These are phyloP conservation scores for Penicillium cinerascens DNA, from an alignment of 495 filamentous ascomycete species.

Conservation along the genomic window DNA sequence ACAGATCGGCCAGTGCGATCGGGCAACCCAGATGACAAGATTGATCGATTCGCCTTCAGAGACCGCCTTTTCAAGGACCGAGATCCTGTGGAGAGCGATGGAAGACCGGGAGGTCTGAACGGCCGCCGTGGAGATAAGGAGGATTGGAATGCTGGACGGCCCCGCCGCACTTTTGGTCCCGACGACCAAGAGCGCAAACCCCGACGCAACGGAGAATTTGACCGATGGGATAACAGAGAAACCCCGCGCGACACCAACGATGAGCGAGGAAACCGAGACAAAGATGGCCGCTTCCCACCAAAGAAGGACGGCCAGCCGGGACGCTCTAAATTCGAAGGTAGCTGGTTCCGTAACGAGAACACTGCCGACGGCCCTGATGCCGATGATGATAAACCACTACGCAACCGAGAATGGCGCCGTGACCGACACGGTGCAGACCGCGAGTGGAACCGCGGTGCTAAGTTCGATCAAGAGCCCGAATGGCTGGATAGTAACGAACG, in stretches of 20 bases:
- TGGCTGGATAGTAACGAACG: constrained; percentile 79
- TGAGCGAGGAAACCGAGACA: constrained; percentile 39
- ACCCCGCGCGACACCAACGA: constrained; percentile 47
- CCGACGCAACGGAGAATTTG: constrained; percentile 62
- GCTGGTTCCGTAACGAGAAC: constrained; percentile 48
- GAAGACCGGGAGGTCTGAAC: constrained; percentile 34
- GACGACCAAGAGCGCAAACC: constrained; percentile 54
- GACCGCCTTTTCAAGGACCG: constrained; percentile 49
- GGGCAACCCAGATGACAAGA: constrained; percentile 51
- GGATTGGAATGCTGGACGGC: constrained; percentile 56
- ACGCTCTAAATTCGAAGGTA: constrained; percentile 51
- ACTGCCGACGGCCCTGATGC: constrained; percentile 48
- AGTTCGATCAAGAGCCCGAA: constrained; percentile 75
- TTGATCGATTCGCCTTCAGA: constrained; percentile 61
- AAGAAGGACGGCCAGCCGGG: constrained; percentile 46
- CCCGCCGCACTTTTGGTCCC: constrained; percentile 48
- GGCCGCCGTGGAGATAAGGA: constrained; percentile 51
- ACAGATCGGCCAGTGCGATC: constrained; percentile 46
- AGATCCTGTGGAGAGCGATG: constrained; percentile 42
- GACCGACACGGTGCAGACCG: constrained; percentile 58
- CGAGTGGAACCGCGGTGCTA: constrained; percentile 53
- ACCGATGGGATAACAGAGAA: constrained; percentile 47
- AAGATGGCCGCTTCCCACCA: constrained; percentile 44
- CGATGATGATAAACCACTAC: constrained; percentile 51
- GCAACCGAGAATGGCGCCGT: constrained; percentile 65